Conservation (phyloP, 2,329 filamentous ascomycete genomes). For the Aspergillus quadrilineatus region DNA sequence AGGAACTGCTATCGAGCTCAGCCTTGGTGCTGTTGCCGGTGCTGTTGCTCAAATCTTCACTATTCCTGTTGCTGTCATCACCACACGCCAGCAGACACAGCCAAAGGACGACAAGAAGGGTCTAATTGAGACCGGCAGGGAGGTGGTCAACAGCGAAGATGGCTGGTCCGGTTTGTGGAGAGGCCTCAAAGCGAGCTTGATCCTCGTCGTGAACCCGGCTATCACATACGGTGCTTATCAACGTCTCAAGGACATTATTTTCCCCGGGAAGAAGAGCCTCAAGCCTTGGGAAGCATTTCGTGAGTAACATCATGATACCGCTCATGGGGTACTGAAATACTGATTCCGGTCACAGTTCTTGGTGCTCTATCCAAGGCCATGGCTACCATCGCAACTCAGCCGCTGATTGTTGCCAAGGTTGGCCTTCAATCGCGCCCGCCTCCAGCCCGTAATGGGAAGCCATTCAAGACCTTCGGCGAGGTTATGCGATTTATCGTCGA, state of each 20-base stretch:
- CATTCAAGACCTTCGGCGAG: constrained; percentile 88
- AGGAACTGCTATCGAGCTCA: constrained; percentile 77
- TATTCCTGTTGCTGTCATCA: constrained; percentile 92
- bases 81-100: constrained; percentile 93
- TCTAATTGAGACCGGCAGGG: constrained; percentile 79
- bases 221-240: constrained; percentile 99
- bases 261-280: constrained; percentile 72
- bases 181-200: constrained; percentile 90
- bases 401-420: constrained; percentile 96
- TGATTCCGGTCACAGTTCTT: constrained; percentile 60
- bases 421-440: constrained; percentile 92
- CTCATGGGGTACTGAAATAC: neutral
- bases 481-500: constrained; percentile 93
- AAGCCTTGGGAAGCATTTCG: constrained; percentile 86
- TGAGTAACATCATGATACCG: constrained; percentile 53
- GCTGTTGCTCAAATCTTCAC: constrained; percentile 93
- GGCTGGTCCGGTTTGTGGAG: constrained; percentile 88
- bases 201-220: constrained; percentile 91
- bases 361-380: constrained; percentile 90
- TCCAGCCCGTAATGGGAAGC: constrained; percentile 77
- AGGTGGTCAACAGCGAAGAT: constrained; percentile 88
- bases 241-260: constrained; percentile 73
- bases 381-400: constrained; percentile 89
- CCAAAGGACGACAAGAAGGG: constrained; percentile 80
- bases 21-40: constrained; percentile 81